Base-by-base conservation (phyloP, 23 red algal species). In the Chondrus crispus region DNA sequence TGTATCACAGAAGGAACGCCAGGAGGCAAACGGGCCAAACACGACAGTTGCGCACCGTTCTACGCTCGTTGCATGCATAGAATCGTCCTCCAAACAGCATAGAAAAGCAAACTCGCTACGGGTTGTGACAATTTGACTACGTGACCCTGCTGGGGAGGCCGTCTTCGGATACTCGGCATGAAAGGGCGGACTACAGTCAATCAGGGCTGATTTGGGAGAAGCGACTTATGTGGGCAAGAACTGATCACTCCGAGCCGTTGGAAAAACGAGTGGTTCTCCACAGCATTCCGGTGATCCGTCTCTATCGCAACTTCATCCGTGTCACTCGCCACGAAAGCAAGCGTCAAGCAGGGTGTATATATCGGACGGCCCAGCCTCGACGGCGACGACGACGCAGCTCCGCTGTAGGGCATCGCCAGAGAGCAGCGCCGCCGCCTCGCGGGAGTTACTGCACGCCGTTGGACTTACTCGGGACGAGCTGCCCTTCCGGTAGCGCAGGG, bases 131-230 rank as follows among this genome's bases (percentile, higher is more conserved):
- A 92, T 74, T 48, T 92, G 88, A 24, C 57, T 32, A 2, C 32
- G 50, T 14, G 88, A 82, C 24, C 88, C 88, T 28, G 77, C 41
- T 45, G 71, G 71, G 37, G 71, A 7, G 43, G 24, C 10, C 26
- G 33, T 9, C 20, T 8, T 20, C 30, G 38, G 32, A 35, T 4
- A 35, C 3, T 68, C 44, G 3, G 47, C 58, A 49, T 82, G 62
- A 50, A 92, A 92, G 8, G 88, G 88, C 57, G 88, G 88, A 37
- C 82, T 92, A 76, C 88, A 92, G 6, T 68, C 75, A 13, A 69
- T 70, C 40, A 92, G 75, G 35, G 55, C 42, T 3, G 77, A 76
- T 8, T 1, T 50, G 35, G 20, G 54, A 6, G 41, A 63, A 3
- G 41, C 47, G 12, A 71, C 40, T 20, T n/a, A 13, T 12, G 57